Base-by-base conservation (phyloP, 2,329 filamentous ascomycete species). In the Colletotrichum tamarilloi region DNA sequence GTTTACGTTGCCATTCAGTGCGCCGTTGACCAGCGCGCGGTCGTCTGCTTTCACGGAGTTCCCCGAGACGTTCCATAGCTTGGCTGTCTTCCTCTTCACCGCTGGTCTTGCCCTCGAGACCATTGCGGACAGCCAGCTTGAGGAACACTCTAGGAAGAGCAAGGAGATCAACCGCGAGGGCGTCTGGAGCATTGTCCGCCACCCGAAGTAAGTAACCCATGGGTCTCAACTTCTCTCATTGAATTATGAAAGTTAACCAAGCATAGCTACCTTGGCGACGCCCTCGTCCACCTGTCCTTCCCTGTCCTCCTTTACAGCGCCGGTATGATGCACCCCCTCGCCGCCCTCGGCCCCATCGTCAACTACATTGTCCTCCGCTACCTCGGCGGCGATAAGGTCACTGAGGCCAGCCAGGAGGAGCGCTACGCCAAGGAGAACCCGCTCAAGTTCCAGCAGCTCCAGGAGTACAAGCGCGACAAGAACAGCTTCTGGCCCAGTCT, bases 151-250 rank as follows among this genome's bases (percentile, higher is more conserved):
- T 4, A 55, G 22, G 24, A 66, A 71, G 67, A 73, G 60, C 56
- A 85, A 86, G 73, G 81, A 82, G 57, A 79, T 85, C 26, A 82
- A 83, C 19, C 85, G 86, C 16, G 84, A 88, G n/a, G 89, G 89
- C 14, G 90, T 92, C 35, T 91, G 89, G 88, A 89, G 88, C 76
- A 85, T 91, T 38, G 89, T 91, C 30, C 82, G 90, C 62, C 89
- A 91, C 80, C 90, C 90, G 0, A 91, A 91, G 89, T 91, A 82
- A 79, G 87, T 82, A n/a, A 9, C 11, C 35, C 32, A 19, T 42
- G 16, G 4, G 42, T 19, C 22, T 6, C 4, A 2, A 7, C 24
- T 28, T 58, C 42, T 14, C n/a, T 7, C 30, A 30, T 4, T 24
- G 56, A 22, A n/a, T 8, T 8, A 14, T 19, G 8, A 22, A 8